Percentiles rank a stretch among this genome's conserved stretches.
Conservation (phyloP, 2,329 filamentous ascomycete species). For the Zasmidium citrigriseum region DNA sequence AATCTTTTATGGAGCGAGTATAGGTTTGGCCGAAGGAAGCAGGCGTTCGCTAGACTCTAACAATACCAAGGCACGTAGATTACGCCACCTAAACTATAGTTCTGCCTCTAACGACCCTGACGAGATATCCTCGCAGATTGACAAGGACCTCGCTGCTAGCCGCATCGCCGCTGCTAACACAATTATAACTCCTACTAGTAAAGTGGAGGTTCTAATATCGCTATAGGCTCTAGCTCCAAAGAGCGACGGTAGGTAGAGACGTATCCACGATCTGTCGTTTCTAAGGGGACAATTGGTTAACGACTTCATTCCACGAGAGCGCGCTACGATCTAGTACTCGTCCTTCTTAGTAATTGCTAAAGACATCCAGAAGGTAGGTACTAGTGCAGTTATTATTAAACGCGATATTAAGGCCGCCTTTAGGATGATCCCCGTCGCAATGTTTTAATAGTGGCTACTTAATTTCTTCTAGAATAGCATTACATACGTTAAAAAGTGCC, state of each 20-base stretch:
- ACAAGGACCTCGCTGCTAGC: background rate
- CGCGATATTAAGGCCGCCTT: background rate
- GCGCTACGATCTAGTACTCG: background rate
- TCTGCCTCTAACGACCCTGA: background rate
- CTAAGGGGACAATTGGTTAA: background rate
- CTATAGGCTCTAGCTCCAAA: background rate
- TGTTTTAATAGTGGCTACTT: background rate
- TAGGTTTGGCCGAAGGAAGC: background rate
- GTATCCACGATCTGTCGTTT: background rate
- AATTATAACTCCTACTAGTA: background rate
- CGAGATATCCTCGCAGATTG: background rate
- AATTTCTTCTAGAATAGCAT: background rate
- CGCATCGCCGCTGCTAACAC: background rate
- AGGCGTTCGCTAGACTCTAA: background rate
- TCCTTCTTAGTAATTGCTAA: background rate
- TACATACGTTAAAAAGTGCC: background rate
- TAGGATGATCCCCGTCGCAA: background rate
- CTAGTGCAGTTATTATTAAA: background rate
- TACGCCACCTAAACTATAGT: background rate
- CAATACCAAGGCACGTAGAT: background rate
- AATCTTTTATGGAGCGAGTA: background rate
- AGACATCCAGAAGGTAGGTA: background rate
- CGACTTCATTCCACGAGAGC: background rate
- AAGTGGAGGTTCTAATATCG: background rate
- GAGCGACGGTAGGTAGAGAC: background rate